A percentile compares a stretch with the other conserved stretches of the same genome.
Conservation (phyloP, 2,329 filamentous ascomycete genomes). For the Nectriaceae sp. region DNA sequence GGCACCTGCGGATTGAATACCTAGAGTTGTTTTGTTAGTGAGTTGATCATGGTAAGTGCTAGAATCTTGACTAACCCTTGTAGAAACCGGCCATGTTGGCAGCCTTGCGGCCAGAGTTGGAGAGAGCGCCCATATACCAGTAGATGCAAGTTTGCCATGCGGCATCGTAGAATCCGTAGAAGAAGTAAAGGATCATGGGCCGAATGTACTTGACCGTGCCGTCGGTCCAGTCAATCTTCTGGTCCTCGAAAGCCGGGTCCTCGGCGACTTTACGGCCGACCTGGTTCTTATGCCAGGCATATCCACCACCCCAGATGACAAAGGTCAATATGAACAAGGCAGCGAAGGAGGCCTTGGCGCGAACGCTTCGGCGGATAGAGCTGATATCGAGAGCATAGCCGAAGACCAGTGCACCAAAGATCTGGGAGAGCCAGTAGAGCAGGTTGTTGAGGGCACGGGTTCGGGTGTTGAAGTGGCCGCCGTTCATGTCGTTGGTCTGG, state of each 20-base stretch:
- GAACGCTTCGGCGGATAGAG: constrained; percentile 43
- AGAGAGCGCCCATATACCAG: constrained; percentile 81
- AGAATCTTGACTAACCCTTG: not conserved
- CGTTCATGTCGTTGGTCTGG: constrained; percentile 58
- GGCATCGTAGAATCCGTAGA: constrained; percentile 69
- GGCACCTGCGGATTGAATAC: constrained; percentile 29
- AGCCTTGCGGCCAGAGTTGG: constrained; percentile 86
- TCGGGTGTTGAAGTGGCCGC: constrained; percentile 54
- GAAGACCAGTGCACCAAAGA: constrained; percentile 52
- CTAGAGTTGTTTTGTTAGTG: not conserved
- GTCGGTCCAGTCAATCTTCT: constrained; percentile 45
- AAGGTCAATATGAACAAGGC: constrained; percentile 51
- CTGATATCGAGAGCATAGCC: constrained; percentile 47
- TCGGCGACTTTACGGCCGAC: constrained; percentile 41
- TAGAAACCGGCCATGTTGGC: constrained; percentile 69
- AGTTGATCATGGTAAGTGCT: not conserved
- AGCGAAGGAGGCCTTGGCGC: constrained; percentile 48
- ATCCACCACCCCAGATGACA: constrained; percentile 62
- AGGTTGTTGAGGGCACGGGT: constrained; percentile 56
- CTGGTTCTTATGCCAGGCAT: constrained; percentile 63
- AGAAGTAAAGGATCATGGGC: constrained; percentile 70
- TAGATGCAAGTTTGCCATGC: constrained; percentile 56
- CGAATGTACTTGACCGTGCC: constrained; percentile 54
- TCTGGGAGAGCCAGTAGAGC: constrained; percentile 59
- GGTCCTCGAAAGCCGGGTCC: constrained; percentile 35